These are phyloP conservation scores for Limnomonas spitsbergensis DNA, from an alignment of 139 green algal genomes.

Conservation along the genomic window DNA sequence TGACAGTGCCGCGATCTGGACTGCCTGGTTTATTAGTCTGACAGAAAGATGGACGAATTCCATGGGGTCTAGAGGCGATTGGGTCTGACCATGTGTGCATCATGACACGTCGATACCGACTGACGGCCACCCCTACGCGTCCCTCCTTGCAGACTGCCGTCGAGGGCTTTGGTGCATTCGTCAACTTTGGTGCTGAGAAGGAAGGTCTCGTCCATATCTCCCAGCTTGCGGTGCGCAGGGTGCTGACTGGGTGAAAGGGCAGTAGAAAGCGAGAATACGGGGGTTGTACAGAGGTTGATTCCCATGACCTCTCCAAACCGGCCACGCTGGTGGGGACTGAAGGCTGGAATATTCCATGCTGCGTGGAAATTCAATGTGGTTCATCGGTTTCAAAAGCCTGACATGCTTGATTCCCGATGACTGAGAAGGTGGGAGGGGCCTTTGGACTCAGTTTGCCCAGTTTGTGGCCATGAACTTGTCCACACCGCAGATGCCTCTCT, in stretches of 20 bases:
- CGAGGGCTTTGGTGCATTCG: conserved; percentile 86
- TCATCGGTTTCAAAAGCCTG: too few species aligned
- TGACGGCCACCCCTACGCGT: not conserved
- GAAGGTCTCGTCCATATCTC: conserved; percentile 95
- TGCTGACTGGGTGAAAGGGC: too few species aligned
- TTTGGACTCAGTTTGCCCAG: too few species aligned
- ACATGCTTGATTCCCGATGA: too few species aligned
- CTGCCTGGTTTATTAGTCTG: too few species aligned
- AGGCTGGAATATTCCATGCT: not conserved
- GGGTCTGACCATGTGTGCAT: not conserved
- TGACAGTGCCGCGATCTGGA: too few species aligned
- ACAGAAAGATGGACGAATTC: too few species aligned
- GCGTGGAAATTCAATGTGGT: too few species aligned
- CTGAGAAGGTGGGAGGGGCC: too few species aligned
- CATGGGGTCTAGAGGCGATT: too few species aligned
- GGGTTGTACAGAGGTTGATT: not conserved
- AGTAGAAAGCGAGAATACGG: not conserved
- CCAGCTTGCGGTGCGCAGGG: conserved; percentile 60
- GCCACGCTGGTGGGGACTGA: not conserved
- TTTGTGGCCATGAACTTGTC: too few species aligned
- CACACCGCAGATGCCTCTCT: too few species aligned
- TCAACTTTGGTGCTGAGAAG: conserved; percentile 80
- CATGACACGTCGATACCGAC: not conserved
- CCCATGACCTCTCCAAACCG: not conserved
- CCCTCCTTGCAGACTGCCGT: conserved; percentile 48